Conservation (phyloP, 2,329 filamentous ascomycete species). For the Cladobotryum protrusum region DNA sequence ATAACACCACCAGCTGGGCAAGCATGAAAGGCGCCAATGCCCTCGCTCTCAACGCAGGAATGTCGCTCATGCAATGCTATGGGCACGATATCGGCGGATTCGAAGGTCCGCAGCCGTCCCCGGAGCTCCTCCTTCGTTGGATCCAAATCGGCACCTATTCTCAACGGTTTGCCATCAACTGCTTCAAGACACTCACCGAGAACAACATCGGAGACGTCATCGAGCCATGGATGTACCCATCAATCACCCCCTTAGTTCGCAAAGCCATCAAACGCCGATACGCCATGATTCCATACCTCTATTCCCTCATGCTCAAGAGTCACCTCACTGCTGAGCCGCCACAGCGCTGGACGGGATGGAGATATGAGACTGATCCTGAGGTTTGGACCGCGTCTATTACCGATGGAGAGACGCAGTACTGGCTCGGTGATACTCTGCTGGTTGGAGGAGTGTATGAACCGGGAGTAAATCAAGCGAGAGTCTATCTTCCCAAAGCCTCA, state of each 20-base stretch:
- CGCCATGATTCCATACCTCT: conserved; percentile 65
- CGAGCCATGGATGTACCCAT: conserved; percentile 72
- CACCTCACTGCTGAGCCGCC: conserved; percentile 57
- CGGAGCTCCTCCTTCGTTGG: conserved; percentile 67
- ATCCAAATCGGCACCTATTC: conserved; percentile 65
- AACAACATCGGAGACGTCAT: conserved; percentile 66
- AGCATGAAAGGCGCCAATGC: conserved; percentile 68
- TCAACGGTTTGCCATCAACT: conserved; percentile 69
- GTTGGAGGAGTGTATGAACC: conserved; percentile 63
- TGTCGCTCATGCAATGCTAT: conserved; percentile 63
- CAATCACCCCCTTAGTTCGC: conserved; percentile 56
- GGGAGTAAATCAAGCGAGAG: conserved; percentile 43
- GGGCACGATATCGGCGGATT: conserved; percentile 73
- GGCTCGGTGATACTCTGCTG: conserved; percentile 61
- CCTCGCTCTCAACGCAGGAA: conserved; percentile 59
- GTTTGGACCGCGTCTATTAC: conserved; percentile 58
- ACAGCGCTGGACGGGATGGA: conserved; percentile 69
- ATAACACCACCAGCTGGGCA: conserved; percentile 69
- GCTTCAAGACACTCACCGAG: conserved; percentile 65
- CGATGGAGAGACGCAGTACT: conserved; percentile 64
- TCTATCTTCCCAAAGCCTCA: conserved; percentile 59
- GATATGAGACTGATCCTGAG: conserved; percentile 59
- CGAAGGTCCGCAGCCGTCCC: conserved; percentile 64
- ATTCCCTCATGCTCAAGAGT: conserved; percentile 56
- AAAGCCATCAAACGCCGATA: conserved; percentile 64